These are phyloP conservation scores for Penicillium expansum DNA, from an alignment of 2,329 filamentous ascomycete genomes.

Conservation along the genomic window DNA sequence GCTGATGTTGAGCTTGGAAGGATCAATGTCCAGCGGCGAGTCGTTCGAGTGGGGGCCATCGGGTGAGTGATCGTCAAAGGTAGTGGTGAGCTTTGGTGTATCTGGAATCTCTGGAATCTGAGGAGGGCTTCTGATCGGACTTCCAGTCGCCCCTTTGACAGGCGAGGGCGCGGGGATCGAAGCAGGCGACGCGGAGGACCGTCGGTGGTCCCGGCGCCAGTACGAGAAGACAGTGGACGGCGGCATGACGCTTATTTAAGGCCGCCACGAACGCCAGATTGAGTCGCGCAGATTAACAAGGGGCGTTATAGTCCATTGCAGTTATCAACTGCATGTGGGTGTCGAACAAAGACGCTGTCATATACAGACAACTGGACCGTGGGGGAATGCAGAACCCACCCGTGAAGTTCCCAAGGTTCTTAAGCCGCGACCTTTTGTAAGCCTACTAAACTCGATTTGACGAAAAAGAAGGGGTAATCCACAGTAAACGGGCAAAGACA, in stretches of 20 bases:
- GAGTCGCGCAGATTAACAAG: constrained; percentile 8
- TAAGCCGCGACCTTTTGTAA: not conserved
- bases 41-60: constrained; percentile 24
- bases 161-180: constrained; percentile 22
- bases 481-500: not conserved
- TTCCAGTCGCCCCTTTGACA: constrained; percentile 20
- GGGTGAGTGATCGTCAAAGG: constrained; percentile 25
- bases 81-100: constrained; percentile 29
- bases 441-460: not conserved
- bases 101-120: constrained; percentile 35
- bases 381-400: constrained; percentile 15
- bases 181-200: constrained; percentile 32
- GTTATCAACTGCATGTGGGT: constrained; percentile 10
- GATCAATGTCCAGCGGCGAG: constrained; percentile 25
- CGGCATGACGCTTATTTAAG: constrained; percentile 27
- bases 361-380: constrained; percentile 19
- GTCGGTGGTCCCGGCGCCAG: constrained; percentile 41
- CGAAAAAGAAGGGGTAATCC: not conserved
- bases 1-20: constrained; percentile 23
- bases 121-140: constrained; percentile 27
- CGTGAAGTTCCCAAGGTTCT: not conserved
- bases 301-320: constrained; percentile 20
- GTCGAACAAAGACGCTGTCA: constrained; percentile 18
- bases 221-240: constrained; percentile 42
- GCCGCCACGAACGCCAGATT: constrained; percentile 18